These are phyloP conservation scores for Suhomyces panamericanus DNA, from an alignment of 1,139 yeast genomes.

Conservation along the genomic window DNA sequence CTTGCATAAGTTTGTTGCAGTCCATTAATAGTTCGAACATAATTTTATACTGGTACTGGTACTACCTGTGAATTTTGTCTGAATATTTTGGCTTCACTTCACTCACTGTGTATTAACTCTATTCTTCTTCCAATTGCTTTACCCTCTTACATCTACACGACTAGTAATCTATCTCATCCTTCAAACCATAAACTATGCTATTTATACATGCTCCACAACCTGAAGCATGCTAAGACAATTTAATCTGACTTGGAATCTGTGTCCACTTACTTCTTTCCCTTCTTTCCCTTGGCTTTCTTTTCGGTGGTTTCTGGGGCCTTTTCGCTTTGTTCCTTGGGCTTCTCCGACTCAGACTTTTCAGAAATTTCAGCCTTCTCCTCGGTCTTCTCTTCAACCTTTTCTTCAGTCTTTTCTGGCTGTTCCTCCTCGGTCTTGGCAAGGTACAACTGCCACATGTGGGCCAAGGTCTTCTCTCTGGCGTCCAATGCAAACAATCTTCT, in stretches of 20 bases:
- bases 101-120: too few species aligned
- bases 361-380: not conserved
- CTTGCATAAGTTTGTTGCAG: too few species aligned
- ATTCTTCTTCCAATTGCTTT: too few species aligned
- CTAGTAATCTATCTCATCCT: not conserved
- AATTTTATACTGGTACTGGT: too few species aligned
- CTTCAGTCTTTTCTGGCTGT: not conserved
- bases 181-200: not conserved
- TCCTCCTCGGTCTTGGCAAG: conserved; percentile 16
- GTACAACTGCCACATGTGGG: conserved; percentile 50
- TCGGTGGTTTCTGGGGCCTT: not conserved
- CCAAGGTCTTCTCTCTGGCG: conserved; percentile 49
- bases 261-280: not conserved
- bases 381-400: not conserved
- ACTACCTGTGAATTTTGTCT: too few species aligned
- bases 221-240: too few species aligned
- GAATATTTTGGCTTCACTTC: too few species aligned
- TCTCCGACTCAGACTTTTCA: not conserved
- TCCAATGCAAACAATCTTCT: conserved; percentile 72
- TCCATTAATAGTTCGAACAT: too few species aligned
- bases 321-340: not conserved
- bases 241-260: not conserved
- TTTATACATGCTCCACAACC: too few species aligned
- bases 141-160: too few species aligned
- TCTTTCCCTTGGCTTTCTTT: not conserved